Base-by-base conservation (phyloP, 495 filamentous ascomycete species). In the Jackrogersella multiformis region DNA sequence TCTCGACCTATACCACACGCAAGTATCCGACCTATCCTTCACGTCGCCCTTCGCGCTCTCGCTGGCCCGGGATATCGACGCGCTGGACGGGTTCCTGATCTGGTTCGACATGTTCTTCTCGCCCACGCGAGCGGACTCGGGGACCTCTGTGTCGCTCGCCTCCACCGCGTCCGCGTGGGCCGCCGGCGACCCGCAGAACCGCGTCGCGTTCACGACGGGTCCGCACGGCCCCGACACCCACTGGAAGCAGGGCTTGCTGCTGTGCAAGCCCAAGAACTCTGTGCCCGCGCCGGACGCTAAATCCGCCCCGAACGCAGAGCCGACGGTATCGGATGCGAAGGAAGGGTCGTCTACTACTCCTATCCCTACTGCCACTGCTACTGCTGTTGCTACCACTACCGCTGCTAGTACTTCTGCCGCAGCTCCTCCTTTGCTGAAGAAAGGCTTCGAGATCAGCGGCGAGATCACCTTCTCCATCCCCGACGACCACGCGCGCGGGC, bases 61-160 rank as follows among this genome's bases (percentile, higher is more conserved):
- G 13, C 69, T 81, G 2, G 71, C 77, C 16, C 80, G 78, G 21
- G 81, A 84, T 42, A 78, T 79, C 53, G 87, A 88, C 73, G 81
- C 81, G 62, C 75, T 91, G n/a, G 90, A 93, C 72, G 90, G 90
- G 15, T 85, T 92, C 57, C 84, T 92, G 61, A 80, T 90, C 38
- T 93, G 90, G 90, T 93, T 92, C 81, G 90, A 93, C 77, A 89
- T 88, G 51, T 91, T 91, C 78, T 93, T 93, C 74, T 84, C 83
- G 44, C 83, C 84, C 24, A 30, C 39, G 12, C 69, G 64, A 24
- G 56, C 55, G 51, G 30, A 48, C 32, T 46, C 61, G 8, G 39
- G 21, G 2, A 41, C 15, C 21, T 30, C 34, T 32, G 69, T 68
- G 23, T 13, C 44, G 5, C 30, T 55, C 20, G n/a, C 42, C 38